A percentile compares a stretch with the other conserved stretches of the same genome.
Conservation (phyloP, 306 rosid species). For the Sesbania bispinosa region DNA sequence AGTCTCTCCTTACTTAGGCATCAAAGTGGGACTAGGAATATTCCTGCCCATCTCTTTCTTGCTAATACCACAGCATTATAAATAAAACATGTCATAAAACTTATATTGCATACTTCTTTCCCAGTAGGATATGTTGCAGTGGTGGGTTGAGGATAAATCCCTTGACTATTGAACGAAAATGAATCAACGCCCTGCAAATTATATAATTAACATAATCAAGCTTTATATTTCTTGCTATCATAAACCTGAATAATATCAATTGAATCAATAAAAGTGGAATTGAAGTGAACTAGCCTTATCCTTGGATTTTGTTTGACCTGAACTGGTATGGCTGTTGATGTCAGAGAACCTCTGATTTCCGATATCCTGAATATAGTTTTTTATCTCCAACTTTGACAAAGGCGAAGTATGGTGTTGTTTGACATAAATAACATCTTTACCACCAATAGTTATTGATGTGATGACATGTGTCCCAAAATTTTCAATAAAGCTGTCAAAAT, state of each 20-base stretch:
- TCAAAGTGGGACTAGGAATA: not conserved
- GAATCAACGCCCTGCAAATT: slow-evolving; percentile 64
- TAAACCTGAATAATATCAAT: not conserved
- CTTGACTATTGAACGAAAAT: slow-evolving; percentile 72
- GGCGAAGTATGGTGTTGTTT: slow-evolving; percentile 80
- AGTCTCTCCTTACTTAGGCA: not conserved
- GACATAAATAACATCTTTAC: slow-evolving; percentile 80
- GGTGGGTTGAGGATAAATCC: slow-evolving; percentile 85
- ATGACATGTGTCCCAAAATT: slow-evolving; percentile 86
- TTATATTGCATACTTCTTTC: slow-evolving; percentile 65
- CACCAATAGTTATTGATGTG: slow-evolving; percentile 81
- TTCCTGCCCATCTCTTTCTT: not conserved
- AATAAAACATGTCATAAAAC: not conserved
- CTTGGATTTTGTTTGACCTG: slow-evolving; percentile 61
- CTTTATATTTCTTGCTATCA: not conserved
- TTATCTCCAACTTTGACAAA: slow-evolving; percentile 71
- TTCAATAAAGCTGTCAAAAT: slow-evolving; percentile 73
- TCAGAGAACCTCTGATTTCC: slow-evolving; percentile 78
- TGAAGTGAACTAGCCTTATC: slow-evolving; percentile 69
- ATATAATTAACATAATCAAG: slow-evolving; percentile 1
- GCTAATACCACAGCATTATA: not conserved
- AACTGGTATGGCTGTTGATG: slow-evolving; percentile 44
- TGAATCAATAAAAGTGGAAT: not conserved
- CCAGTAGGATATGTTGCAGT: slow-evolving; percentile 57
- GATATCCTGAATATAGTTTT: slow-evolving; percentile 68